Evolutionary conservation across 2,329 filamentous ascomycete species (phyloP).

Genomic region (Alternaria sp.): DNA sequence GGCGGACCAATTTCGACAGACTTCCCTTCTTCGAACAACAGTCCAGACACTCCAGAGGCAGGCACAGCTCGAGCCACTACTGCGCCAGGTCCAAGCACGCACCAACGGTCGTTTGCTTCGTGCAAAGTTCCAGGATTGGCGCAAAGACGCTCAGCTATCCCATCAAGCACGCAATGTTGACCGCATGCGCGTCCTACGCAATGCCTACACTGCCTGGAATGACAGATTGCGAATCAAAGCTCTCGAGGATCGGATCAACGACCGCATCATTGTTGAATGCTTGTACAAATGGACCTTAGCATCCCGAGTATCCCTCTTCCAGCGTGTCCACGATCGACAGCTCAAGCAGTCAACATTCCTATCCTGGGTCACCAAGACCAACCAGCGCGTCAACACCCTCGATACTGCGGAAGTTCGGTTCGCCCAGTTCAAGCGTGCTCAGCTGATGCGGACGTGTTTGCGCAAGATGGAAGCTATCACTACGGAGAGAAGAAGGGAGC

Average conservation of each 20-base stretch:
- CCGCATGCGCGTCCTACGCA: constrained; percentile 60
- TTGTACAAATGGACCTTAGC: constrained; percentile 69
- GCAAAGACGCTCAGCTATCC: constrained; percentile 49
- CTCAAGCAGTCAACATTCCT: constrained; percentile 35
- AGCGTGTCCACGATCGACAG: constrained; percentile 44
- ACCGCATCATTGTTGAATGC: constrained; percentile 61
- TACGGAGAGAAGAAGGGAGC: constrained; percentile 30
- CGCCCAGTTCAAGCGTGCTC: constrained; percentile 36
- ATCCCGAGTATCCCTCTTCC: constrained; percentile 50
- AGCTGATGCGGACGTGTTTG: constrained; percentile 34
- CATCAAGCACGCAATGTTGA: constrained; percentile 59
- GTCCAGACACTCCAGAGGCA: constrained; percentile 44
- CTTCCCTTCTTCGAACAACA: constrained; percentile 26
- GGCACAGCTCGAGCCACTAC: constrained; percentile 50
- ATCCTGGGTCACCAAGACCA: constrained; percentile 38
- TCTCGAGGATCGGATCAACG: constrained; percentile 60
- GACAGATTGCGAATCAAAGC: constrained; percentile 63
- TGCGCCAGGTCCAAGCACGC: constrained; percentile 53
- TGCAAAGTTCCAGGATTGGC: constrained; percentile 59
- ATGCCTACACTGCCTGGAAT: constrained; percentile 68
- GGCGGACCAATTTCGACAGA: constrained; percentile 44
- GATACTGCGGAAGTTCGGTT: constrained; percentile 41
- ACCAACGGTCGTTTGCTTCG: constrained; percentile 55
- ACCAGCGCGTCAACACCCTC: constrained; percentile 34
- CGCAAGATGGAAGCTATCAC: constrained; percentile 35